Base-by-base conservation (phyloP, 2,329 filamentous ascomycete genomes). In the Clarireedia homoeocarpa region DNA sequence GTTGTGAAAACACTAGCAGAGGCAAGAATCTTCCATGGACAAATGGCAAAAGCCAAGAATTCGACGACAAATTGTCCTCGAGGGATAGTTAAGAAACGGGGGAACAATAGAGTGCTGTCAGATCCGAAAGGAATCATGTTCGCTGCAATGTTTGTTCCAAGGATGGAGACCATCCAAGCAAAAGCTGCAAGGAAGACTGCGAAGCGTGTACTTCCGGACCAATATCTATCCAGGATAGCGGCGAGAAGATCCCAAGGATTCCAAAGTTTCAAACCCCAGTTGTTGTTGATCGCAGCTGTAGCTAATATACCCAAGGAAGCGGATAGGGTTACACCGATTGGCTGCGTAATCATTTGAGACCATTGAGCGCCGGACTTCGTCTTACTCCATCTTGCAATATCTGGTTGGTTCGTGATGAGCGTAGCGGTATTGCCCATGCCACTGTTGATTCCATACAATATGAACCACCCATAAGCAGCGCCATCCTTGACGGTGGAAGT, bases 1-100 rank as follows among this genome's bases (percentile, higher is more conserved):
- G 78, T 78, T 6, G 84, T 70, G 58, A 86, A 81, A 1, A 76
- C 80, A 1, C 70, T 68, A 2, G 82, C 83, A 0, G 77, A 81
- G 46, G 69, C 73, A 15, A 85, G 71, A 58, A 86, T 85, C 69
- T 84, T 84, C 83, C 82, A 86, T 1, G 82, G 82, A 6, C 82
- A 80, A 15, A 75, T 74, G 75, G 80, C 84, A 36, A 77, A 78
- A 0, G 67, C 71, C 15, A 82, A 67, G 6, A 83, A 58, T 4
- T 78, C 77, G 5, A 77, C 76, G 20, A 83, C 67, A 47, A 81
- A 69, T 59, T 78, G 77, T 6, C 80, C 80, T 26, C 81, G 75
- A 10, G 71, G 73, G 63, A 84, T 80, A 58, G 80, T 81, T 61
- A 83, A 67, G 62, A 74, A 81, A n/a, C 70, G 69, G 0, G 80